Evolutionary conservation across 768 basidiomycete species (phyloP), one percentile per base, ranked within the genome.

Genomic region (Stropharia rugosoannulata): DNA sequence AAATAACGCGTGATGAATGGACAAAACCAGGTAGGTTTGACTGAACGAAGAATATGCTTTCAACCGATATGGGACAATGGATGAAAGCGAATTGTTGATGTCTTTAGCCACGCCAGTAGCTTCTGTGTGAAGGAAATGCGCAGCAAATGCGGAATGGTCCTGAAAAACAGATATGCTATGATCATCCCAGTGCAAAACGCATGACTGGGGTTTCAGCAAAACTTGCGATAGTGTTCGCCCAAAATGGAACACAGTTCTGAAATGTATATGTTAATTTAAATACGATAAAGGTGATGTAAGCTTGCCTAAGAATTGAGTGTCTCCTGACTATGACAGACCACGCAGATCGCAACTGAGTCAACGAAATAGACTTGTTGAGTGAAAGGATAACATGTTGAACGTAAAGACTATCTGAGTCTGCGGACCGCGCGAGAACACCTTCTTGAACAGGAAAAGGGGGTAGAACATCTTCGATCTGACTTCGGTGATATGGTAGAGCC

Each of bases 381-480:
- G 61, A 58, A 53, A 78, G 54, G 3, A 79, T 55, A 38, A 78
- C 64, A 58, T 79, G 79, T 49, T 80, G 79, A 10, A 80, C 75
- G 59, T 77, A 80, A 51, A 77, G 68, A 1, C 68, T 66, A 39
- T 69, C 65, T 22, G 66, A 56, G n/a, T 70, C 68, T 32, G 68
- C 68, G 4, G 78, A 75, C 36, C 74, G 70, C 47, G 74, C 72
- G 48, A 80, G 61, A 15, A 80, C 73, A 18, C 79, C 79, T 63
- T 78, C 78, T 55, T 80, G 79, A 12, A 80, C 67, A 16, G 78
- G 67, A 50, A 79, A 77, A 27, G 79, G 67, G 16, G 80, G 79
- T 19, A 78, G 55, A 27, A 73, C 54, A 11, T 49, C 47, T 43
- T 70, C 67, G n/a, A 73, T 55, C 22, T 55, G 40, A n/a, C 18